Conservation (phyloP, 2,329 filamentous ascomycete species). For the Magnaporthales sp. region DNA sequence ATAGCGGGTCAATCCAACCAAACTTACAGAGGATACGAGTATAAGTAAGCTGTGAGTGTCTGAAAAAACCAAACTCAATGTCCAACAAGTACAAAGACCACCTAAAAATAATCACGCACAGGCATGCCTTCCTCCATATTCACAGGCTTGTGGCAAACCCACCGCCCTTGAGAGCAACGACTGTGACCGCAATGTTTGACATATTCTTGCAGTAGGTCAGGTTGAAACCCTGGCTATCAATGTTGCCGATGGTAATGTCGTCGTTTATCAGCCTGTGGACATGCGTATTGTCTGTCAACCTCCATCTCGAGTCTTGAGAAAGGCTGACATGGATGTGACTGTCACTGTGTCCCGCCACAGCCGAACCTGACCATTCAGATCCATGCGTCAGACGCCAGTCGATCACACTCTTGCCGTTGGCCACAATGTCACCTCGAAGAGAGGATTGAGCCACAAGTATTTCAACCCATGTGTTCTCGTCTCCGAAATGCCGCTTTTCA, state of each 20-base stretch:
- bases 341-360: not conserved
- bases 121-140: too few species aligned
- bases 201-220: not conserved
- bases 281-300: not conserved
- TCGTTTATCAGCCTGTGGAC: not conserved
- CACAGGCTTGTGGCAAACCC: not conserved
- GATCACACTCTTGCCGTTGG: not conserved
- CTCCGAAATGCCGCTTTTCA: not conserved
- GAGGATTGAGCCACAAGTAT: not conserved
- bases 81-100: not conserved
- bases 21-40: too few species aligned
- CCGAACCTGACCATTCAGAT: constrained; percentile 1
- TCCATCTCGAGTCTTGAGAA: not conserved
- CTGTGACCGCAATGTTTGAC: not conserved
- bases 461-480: not conserved
- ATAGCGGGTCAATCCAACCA: too few species aligned
- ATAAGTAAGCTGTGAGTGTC: too few species aligned
- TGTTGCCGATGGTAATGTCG: not conserved
- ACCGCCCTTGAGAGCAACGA: not conserved
- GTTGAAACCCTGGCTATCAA: constrained; percentile 1
- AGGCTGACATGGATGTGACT: constrained; percentile 1
- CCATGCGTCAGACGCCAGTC: not conserved
- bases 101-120: too few species aligned
- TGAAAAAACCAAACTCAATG: not conserved
- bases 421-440: not conserved